Percentiles rank a stretch among this genome's conserved stretches.
Evolutionary conservation across 495 filamentous ascomycete genomes (phyloP).

Genomic region (Astrocystis sublimbata): DNA sequence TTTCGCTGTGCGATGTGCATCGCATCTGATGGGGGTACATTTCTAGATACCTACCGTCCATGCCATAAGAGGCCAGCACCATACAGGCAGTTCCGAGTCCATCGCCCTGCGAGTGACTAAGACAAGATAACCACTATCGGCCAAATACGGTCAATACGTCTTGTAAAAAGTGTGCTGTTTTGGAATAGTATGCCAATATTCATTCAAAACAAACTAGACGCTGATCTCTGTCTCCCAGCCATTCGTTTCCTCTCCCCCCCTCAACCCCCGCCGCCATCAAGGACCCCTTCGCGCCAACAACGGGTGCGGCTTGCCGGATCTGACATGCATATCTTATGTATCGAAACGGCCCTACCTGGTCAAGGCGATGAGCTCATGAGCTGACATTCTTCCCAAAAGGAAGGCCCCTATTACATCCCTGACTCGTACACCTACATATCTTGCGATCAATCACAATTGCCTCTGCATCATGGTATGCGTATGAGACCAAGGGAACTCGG

Average conservation of each 20-base stretch:
- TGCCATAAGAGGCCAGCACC: not conserved
- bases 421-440: not conserved
- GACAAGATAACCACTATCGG: not conserved
- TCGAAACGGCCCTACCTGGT: not conserved
- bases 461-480: not conserved
- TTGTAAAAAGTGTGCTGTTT: not conserved
- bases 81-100: not conserved
- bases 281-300: not conserved
- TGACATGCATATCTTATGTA: slow-evolving; percentile 9
- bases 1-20: slow-evolving; percentile 11
- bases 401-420: not conserved
- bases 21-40: not conserved
- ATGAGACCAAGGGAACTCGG: no score
- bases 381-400: slow-evolving; percentile 1
- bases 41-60: not conserved
- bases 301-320: not conserved
- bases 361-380: not conserved
- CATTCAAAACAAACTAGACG: not conserved
- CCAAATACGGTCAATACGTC: not conserved
- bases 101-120: not conserved
- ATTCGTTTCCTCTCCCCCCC: not conserved
- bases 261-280: not conserved
- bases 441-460: not conserved
- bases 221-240: not conserved
- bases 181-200: no score